Evolutionary conservation across 805 yeast species (phyloP).

Genomic region (Candida ficus): DNA sequence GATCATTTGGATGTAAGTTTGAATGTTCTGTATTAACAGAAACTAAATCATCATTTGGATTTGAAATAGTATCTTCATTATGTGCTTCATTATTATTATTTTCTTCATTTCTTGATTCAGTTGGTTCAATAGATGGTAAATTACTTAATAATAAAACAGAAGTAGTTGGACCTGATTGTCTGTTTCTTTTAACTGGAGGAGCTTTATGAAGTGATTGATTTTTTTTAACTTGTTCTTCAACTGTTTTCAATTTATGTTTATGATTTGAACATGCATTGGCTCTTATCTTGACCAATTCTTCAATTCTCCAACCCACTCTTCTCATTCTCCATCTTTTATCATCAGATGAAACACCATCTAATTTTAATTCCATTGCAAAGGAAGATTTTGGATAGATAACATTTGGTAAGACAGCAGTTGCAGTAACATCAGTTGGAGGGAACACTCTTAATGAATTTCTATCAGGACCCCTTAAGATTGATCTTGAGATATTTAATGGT

Average conservation of each 20-base stretch:
- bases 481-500: slow-evolving; percentile 71
- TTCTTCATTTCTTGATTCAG: slow-evolving; percentile 13
- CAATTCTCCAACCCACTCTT: slow-evolving; percentile 82
- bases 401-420: slow-evolving; percentile 82
- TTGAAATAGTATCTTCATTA: not conserved
- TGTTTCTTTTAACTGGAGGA: slow-evolving; percentile 30
- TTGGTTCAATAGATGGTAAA: slow-evolving; percentile 16
- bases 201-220: slow-evolving; percentile 17
- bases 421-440: slow-evolving; percentile 91
- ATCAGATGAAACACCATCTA: slow-evolving; percentile 62
- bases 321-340: slow-evolving; percentile 88
- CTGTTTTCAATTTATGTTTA: slow-evolving; percentile 39
- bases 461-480: slow-evolving; percentile 77
- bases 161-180: slow-evolving; percentile 35
- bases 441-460: slow-evolving; percentile 84
- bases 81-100: slow-evolving; percentile 6
- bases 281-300: slow-evolving; percentile 68
- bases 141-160: slow-evolving; percentile 28
- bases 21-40: slow-evolving; percentile 5
- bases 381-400: slow-evolving; percentile 85
- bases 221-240: slow-evolving; percentile 37
- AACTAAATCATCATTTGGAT: slow-evolving; percentile 13
- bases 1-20: slow-evolving; percentile 28
- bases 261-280: slow-evolving; percentile 57
- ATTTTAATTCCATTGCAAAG: slow-evolving; percentile 74